Conservation (phyloP, 2,329 filamentous ascomycete species). For the Arthrobotrys sphaeroides region DNA sequence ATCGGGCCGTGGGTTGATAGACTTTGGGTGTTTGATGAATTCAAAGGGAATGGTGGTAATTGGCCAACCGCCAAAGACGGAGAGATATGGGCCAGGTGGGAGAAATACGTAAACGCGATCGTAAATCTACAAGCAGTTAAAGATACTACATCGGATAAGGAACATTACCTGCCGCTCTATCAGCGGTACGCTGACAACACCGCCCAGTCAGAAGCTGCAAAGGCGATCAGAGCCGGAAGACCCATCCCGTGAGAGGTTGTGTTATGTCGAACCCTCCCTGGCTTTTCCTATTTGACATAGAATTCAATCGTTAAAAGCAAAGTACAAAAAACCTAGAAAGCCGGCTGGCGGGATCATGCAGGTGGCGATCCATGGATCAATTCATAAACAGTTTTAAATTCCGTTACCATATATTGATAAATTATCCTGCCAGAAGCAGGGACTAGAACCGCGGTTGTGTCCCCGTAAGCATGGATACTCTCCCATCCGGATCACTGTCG, state of each 20-base stretch:
- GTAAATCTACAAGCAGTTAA: slow-evolving; percentile 70
- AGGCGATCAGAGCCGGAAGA: slow-evolving; percentile 71
- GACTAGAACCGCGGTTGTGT: no score
- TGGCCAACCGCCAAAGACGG: slow-evolving; percentile 65
- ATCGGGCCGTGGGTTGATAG: slow-evolving; percentile 78
- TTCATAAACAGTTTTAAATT: no score
- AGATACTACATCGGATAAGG: slow-evolving; percentile 74
- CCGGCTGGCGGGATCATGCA: no score
- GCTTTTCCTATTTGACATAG: neutral
- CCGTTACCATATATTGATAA: no score
- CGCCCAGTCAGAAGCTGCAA: slow-evolving; percentile 70
- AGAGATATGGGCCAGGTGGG: slow-evolving; percentile 72
- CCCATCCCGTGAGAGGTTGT: slow-evolving; percentile 67
- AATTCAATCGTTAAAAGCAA: neutral
- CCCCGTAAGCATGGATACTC: no score
- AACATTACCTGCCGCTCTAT: slow-evolving; percentile 75
- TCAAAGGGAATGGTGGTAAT: slow-evolving; percentile 70
- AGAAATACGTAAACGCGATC: slow-evolving; percentile 71
- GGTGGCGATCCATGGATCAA: no score
- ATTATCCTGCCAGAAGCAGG: no score
- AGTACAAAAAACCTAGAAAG: neutral
- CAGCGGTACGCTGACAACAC: slow-evolving; percentile 73
- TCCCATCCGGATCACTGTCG: no score
- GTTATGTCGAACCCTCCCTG: neutral
- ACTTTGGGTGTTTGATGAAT: slow-evolving; percentile 78